phyloP scores from a whole-genome alignment of 108 stramenopile species.

The Cyclostephanos invisitatus region DNA sequence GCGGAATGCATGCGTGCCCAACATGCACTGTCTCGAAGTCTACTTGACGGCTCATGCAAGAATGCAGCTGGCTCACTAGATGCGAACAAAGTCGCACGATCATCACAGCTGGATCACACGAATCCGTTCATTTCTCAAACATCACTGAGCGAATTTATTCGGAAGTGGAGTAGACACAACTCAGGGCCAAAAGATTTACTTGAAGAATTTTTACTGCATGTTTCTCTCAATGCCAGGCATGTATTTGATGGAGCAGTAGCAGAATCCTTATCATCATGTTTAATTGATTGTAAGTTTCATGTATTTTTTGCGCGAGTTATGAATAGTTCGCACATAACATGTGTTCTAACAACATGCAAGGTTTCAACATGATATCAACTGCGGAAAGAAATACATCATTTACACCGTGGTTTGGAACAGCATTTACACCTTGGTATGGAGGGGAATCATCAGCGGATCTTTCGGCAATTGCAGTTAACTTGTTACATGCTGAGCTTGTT shows the following conservation, averaged over 20 bases:
- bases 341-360: constrained; percentile 11
- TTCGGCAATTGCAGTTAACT: constrained; percentile 65
- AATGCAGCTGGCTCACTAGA: constrained; percentile 8
- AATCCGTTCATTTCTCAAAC: neutral
- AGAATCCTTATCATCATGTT: constrained; percentile 52
- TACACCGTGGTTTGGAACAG: constrained; percentile 23
- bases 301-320: neutral
- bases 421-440: constrained; percentile 27
- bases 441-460: constrained; percentile 9
- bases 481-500: constrained; percentile 69
- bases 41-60: neutral
- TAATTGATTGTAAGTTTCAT: constrained; percentile 59
- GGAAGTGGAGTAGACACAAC: constrained; percentile 51
- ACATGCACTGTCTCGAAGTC: neutral
- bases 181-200: constrained; percentile 69
- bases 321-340: neutral
- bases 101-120: neutral
- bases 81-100: constrained; percentile 4
- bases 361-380: constrained; percentile 28
- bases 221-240: constrained; percentile 56
- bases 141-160: constrained; percentile 56
- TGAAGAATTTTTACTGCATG: constrained; percentile 55
- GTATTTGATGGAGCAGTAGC: constrained; percentile 57
- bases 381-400: neutral
- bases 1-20: constrained; percentile 3